These are phyloP conservation scores for Nannochloropsis gaditana DNA, from an alignment of 108 stramenopile species.

Conservation along the genomic window DNA sequence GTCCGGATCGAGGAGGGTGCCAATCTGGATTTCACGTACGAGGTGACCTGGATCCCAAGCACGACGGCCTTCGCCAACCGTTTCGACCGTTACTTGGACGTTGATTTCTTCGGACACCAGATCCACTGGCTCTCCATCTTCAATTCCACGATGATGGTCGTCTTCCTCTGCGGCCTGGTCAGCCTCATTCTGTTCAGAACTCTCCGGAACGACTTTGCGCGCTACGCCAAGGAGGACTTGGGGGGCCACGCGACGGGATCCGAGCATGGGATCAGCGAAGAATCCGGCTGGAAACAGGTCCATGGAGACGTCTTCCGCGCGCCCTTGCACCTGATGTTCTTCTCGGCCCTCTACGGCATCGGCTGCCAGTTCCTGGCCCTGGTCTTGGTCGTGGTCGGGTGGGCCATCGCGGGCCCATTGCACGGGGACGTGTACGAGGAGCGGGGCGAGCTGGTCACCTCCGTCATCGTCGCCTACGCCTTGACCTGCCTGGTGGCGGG, in stretches of 20 bases:
- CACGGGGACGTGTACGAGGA: slow-evolving; percentile 94
- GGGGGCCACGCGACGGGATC: slow-evolving; percentile 51
- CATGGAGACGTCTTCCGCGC: slow-evolving; percentile 96
- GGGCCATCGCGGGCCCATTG: slow-evolving; percentile 78
- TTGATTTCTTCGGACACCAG: slow-evolving; percentile 94
- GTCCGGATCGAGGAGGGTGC: slow-evolving; percentile 63
- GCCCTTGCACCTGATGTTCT: slow-evolving; percentile 68
- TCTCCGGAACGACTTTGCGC: slow-evolving; percentile 66
- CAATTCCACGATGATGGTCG: slow-evolving; percentile 62
- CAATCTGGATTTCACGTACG: slow-evolving; percentile 64
- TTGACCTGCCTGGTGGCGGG: slow-evolving; percentile 81
- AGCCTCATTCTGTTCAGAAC: slow-evolving; percentile 56
- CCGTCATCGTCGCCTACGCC: slow-evolving; percentile 77
- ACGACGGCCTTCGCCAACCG: slow-evolving; percentile 71
- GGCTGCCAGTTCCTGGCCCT: slow-evolving; percentile 91
- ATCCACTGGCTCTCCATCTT: slow-evolving; percentile 68
- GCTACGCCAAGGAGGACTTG: slow-evolving; percentile 66
- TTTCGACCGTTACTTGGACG: slow-evolving; percentile 87
- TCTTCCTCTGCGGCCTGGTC: slow-evolving; percentile 58
- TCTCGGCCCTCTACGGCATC: slow-evolving; percentile 83
- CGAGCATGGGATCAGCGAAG: slow-evolving; percentile 63
- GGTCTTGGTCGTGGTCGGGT: slow-evolving; percentile 81
- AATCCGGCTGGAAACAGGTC: slow-evolving; percentile 96
- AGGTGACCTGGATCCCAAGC: slow-evolving; percentile 69
- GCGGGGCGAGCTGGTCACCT: slow-evolving; percentile 81